Percentiles rank a stretch among this genome's conserved stretches.
phyloP scores from a whole-genome alignment of 805 yeast genomes.

The Candida multigemmis region DNA sequence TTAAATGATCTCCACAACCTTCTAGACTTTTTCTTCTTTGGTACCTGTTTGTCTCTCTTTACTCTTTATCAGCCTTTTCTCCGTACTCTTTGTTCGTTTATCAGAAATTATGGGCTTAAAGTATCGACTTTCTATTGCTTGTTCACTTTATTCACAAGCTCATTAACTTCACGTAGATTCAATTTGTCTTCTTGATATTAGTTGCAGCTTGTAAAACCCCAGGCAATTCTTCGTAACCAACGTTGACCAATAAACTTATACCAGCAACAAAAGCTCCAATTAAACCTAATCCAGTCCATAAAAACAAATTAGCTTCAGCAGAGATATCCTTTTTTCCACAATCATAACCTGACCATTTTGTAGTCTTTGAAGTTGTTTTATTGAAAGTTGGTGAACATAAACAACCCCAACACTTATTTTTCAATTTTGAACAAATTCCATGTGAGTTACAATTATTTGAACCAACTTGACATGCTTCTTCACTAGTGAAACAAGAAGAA shows the following conservation, averaged over 20 bases:
- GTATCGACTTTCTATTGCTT: too few species aligned
- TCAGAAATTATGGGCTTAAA: too few species aligned
- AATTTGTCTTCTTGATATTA: conserved; percentile 2
- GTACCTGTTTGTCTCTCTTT: too few species aligned
- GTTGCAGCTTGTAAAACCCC: conserved; percentile 61
- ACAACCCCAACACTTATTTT: conserved; percentile 40
- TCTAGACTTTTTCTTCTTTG: too few species aligned
- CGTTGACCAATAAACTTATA: conserved; percentile 39
- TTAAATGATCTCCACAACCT: too few species aligned
- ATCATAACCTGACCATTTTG: conserved; percentile 47
- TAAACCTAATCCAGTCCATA: conserved; percentile 55
- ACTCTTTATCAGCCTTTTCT: too few species aligned
- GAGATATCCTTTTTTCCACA: conserved; percentile 65
- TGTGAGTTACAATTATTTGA: conserved; percentile 46
- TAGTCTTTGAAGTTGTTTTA: conserved; percentile 34
- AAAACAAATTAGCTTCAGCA: conserved; percentile 54
- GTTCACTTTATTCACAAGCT: too few species aligned
- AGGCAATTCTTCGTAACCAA: conserved; percentile 58
- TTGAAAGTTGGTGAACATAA: conserved; percentile 37
- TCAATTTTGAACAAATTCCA: conserved; percentile 36
- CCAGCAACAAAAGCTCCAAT: conserved; percentile 40
- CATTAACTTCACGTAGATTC: too few species aligned
- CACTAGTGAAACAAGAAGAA: conserved; percentile 26
- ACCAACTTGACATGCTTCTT: conserved; percentile 37
- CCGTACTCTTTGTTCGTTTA: too few species aligned